phyloP scores from a whole-genome alignment of 306 rosid genomes.

The Sicyos edulis region DNA sequence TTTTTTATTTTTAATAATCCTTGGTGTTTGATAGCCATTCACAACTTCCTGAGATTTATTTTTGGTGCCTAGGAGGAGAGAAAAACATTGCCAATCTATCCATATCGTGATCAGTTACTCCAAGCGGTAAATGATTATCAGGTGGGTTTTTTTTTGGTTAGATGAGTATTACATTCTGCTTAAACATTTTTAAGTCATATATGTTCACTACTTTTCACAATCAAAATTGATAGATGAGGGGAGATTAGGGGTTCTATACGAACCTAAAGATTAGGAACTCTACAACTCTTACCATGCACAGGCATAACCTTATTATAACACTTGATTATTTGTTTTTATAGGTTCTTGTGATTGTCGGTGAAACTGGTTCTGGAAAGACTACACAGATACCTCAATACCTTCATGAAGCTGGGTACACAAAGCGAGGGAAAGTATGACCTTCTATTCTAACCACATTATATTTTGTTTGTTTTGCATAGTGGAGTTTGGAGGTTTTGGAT shows the following conservation, averaged over 20 bases:
- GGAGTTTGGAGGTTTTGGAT: slow-evolving; percentile 12
- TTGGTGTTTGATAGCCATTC: background rate
- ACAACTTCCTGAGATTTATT: slow-evolving; percentile 15
- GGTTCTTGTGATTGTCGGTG: slow-evolving; percentile 96
- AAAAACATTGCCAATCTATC: slow-evolving; percentile 66
- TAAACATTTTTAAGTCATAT: background rate
- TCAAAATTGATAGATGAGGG: background rate
- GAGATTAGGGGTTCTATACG: slow-evolving; percentile 1
- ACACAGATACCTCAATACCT: slow-evolving; percentile 98
- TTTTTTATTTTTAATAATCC: too few species aligned
- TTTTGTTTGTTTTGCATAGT: slow-evolving; percentile 3
- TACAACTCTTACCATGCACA: background rate
- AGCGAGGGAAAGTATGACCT: slow-evolving; percentile 64
- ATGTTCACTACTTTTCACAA: slow-evolving; percentile 1
- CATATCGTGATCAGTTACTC: slow-evolving; percentile 70
- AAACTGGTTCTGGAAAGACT: slow-evolving; percentile 98
- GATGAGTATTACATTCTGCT: background rate
- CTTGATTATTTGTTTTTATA: slow-evolving; percentile 23
- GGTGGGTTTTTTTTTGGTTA: slow-evolving; percentile 32
- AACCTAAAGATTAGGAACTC: slow-evolving; percentile 6
- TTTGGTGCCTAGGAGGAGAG: slow-evolving; percentile 58
- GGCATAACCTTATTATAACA: background rate
- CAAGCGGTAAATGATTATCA: slow-evolving; percentile 72
- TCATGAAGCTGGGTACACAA: slow-evolving; percentile 93
- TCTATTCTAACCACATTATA: background rate